Conservation (phyloP, 495 filamentous ascomycete genomes). For the Xylaria flabelliformis region DNA sequence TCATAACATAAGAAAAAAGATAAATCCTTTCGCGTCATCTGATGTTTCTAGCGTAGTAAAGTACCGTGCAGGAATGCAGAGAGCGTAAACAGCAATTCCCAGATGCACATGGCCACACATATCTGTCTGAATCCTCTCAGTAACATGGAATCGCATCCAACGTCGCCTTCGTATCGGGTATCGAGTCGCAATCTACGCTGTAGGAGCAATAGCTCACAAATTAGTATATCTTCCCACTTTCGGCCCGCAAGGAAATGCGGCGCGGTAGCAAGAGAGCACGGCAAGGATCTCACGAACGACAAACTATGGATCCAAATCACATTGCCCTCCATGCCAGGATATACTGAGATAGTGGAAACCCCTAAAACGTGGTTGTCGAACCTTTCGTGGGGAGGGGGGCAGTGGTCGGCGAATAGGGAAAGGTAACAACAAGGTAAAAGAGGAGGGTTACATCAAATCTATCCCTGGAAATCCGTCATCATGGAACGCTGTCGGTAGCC, state of each 20-base stretch:
- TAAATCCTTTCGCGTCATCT: slow-evolving; percentile 1
- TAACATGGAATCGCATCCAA: not conserved
- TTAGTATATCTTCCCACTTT: not conserved
- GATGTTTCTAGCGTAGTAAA: slow-evolving; percentile 1
- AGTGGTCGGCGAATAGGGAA: not conserved
- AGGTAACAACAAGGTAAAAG: not conserved
- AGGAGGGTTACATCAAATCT: slow-evolving; percentile 15
- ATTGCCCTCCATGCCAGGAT: slow-evolving; percentile 9
- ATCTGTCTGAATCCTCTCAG: not conserved
- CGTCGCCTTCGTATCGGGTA: not conserved
- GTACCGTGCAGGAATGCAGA: slow-evolving; percentile 11
- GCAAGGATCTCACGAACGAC: not conserved
- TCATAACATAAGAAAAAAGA: not conserved
- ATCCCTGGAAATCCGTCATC: slow-evolving; percentile 2
- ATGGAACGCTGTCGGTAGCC: slow-evolving; percentile 18
- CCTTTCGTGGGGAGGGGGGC: not conserved
- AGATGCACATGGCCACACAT: not conserved
- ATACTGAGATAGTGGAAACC: not conserved
- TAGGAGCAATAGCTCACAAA: not conserved
- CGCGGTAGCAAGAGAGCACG: not conserved
- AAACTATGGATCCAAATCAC: slow-evolving; percentile 19
- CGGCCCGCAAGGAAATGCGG: slow-evolving; percentile 12
- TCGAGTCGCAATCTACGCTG: not conserved
- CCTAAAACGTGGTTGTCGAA: slow-evolving; percentile 3
- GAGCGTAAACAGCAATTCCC: not conserved